Evolutionary conservation across 345 rosid genomes (phyloP), one percentile per base, ranked within the genome.

Genomic region (Litchi chinensis): DNA sequence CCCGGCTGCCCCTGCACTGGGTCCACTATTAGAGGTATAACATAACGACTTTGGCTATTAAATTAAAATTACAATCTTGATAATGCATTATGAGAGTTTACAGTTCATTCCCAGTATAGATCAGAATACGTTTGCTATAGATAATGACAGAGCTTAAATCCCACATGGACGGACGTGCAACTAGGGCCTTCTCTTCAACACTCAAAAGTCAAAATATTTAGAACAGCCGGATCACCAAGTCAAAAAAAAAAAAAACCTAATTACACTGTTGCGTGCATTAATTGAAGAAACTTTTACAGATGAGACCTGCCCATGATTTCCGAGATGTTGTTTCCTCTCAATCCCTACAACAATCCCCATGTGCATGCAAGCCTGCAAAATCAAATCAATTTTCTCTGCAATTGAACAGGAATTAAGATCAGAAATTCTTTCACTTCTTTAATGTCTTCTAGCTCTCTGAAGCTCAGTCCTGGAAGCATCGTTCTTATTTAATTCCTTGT

Each of bases 251-350:
- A 46, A 48, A 81, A 67, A 68, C 81, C 78, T 68, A 81, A 77
- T 57, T 60, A 60, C 6, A 67, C 21, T 18, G 41, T 78, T 78
- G 80, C 65, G 67, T 84, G 78, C 68, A 26, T 50, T 28, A 64
- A 5, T 24, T 44, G 70, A 16, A 54, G n/a, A 24, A 44, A 64
- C n/a, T 40, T 0, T 67, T 57, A 32, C 68, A 59, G 40, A 52
- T 66, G 77, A 44, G 80, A 82, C 78, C 77, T 78, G 57, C 71
- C 85, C 82, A 71, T 75, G 79, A 82, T 78, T 76, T 78, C 68
- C 78, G 81, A 71, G 68, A 75, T 68, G 44, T 37, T 81, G 70
- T 60, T 77, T 44, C 54, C 75, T 43, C 12, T 19, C 8, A 0
- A 8, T 21, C 11, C 12, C 0, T 46, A 46, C 5, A 5, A 46